Evolutionary conservation across 2,329 filamentous ascomycete species (phyloP).

Genomic region (Microcyclospora tardicrescens): DNA sequence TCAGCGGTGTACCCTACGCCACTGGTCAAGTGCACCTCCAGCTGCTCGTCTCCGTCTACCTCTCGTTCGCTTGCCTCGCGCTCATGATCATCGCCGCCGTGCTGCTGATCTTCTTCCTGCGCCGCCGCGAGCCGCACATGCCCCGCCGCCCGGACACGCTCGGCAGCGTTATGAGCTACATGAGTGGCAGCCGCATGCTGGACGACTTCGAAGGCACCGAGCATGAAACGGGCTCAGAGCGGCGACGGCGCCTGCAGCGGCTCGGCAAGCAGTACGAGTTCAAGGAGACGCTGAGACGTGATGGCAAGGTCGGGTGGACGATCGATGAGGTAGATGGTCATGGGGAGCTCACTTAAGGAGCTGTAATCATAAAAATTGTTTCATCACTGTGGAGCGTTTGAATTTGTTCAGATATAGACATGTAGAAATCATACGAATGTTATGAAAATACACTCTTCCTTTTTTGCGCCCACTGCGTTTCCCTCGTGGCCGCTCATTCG

Average conservation of each 20-base stretch:
- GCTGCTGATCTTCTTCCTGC: slow-evolving; percentile 3
- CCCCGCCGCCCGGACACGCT: slow-evolving; percentile 9
- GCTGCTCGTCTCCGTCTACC: slow-evolving; percentile 7
- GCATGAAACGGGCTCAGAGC: slow-evolving; percentile 1
- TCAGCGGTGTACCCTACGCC: slow-evolving; percentile 8
- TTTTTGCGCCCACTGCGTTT: too few relatives aligned
- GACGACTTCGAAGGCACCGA: slow-evolving; percentile 7
- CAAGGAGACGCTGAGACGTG: slow-evolving; percentile 2
- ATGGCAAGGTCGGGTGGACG: slow-evolving; percentile 7
- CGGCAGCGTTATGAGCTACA: slow-evolving; percentile 8
- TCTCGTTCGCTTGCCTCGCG: slow-evolving; percentile 7
- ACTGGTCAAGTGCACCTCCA: slow-evolving; percentile 7
- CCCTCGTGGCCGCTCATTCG: too few relatives aligned
- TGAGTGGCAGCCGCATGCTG: slow-evolving; percentile 3
- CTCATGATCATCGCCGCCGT: slow-evolving; percentile 8
- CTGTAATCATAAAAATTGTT: not conserved
- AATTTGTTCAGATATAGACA: too few relatives aligned
- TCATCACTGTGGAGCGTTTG: too few relatives aligned
- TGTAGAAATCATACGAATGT: too few relatives aligned
- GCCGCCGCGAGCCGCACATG: slow-evolving; percentile 6
- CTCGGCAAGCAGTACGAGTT: slow-evolving; percentile 8
- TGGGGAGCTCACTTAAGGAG: not conserved
- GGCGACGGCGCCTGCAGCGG: slow-evolving; percentile 3
- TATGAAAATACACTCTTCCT: too few relatives aligned
- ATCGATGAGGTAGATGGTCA: slow-evolving; percentile 6